Evolutionary conservation across 169 alveolate genomes (phyloP).

Genomic region (Cryptosporidium sp.): DNA sequence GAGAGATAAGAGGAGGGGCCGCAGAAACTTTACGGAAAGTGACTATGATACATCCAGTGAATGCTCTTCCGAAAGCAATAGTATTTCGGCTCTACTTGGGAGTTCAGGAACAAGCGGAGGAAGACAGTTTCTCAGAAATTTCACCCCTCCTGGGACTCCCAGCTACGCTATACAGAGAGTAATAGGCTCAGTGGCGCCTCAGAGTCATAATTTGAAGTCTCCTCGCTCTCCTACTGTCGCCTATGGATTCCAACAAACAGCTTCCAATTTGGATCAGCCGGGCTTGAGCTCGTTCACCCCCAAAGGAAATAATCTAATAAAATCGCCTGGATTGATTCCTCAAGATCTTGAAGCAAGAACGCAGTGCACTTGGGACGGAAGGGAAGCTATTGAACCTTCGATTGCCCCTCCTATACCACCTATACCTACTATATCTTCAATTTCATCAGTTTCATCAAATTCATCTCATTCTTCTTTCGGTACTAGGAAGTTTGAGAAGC

Average conservation of each 20-base stretch:
- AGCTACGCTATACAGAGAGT: constrained; percentile 10
- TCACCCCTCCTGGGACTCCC: constrained; percentile 70
- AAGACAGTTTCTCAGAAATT: constrained; percentile 21
- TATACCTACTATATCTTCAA: constrained; percentile 40
- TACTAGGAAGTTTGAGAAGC: not conserved
- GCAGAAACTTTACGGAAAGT: constrained; percentile 42
- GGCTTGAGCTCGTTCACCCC: not conserved
- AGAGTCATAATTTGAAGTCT: not conserved
- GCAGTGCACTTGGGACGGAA: constrained; percentile 83
- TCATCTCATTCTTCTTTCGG: constrained; percentile 55
- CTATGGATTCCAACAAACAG: not conserved
- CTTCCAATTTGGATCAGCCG: not conserved
- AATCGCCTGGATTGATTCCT: constrained; percentile 20
- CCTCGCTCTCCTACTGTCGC: constrained; percentile 8
- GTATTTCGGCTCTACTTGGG: constrained; percentile 36
- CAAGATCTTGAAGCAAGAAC: constrained; percentile 77
- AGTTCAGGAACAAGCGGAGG: constrained; percentile 28
- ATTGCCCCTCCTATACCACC: constrained; percentile 83
- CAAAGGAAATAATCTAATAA: not conserved
- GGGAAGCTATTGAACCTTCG: constrained; percentile 81
- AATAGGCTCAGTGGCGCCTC: not conserved
- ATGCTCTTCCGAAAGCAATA: constrained; percentile 67
- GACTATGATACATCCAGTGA: constrained; percentile 69
- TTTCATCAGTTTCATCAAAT: constrained; percentile 29
- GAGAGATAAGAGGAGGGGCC: constrained; percentile 64